Percentiles rank a stretch among this genome's conserved stretches.
phyloP scores from a whole-genome alignment of 1,284 basidiomycete species.

The Apiotrichum veenhuisii region DNA sequence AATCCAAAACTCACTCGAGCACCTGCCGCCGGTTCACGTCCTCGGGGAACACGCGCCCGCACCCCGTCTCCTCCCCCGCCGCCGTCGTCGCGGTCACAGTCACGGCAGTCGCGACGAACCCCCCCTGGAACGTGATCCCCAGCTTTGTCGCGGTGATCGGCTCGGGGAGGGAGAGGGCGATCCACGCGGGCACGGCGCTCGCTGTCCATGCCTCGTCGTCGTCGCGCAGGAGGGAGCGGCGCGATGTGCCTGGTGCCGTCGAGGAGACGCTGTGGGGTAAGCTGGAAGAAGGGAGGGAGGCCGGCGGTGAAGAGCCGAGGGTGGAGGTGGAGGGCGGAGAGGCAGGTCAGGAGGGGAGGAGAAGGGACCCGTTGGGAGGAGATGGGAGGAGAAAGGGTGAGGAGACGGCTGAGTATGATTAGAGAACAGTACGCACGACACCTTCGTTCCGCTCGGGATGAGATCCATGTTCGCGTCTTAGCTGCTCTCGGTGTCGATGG shows the following conservation, averaged over 20 bases:
- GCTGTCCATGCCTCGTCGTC: constrained; percentile 34
- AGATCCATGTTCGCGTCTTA: background rate
- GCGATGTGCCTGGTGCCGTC: constrained; percentile 28
- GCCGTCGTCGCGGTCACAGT: constrained; percentile 21
- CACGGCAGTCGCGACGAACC: constrained; percentile 44
- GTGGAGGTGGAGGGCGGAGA: too few relatives aligned
- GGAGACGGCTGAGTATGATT: too few relatives aligned
- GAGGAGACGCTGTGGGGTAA: constrained; percentile 22
- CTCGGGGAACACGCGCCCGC: constrained; percentile 44
- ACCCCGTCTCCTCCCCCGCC: constrained; percentile 27
- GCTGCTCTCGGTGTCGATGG: background rate
- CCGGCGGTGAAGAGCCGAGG: too few relatives aligned
- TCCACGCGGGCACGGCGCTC: constrained; percentile 36
- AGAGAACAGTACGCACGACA: background rate
- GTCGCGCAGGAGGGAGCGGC: constrained; percentile 16
- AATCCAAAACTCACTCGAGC: constrained; percentile 34
- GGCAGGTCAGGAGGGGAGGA: background rate
- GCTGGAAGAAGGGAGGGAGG: background rate
- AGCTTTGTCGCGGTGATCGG: constrained; percentile 37
- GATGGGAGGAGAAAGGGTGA: background rate
- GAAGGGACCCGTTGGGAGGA: too few relatives aligned
- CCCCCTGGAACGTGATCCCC: constrained; percentile 49
- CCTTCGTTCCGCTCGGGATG: constrained; percentile 4
- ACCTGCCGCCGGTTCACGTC: constrained; percentile 46
- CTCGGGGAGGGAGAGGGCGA: constrained; percentile 35